Evolutionary conservation across 805 yeast genomes (phyloP).

Genomic region (Kazachstania africana): DNA sequence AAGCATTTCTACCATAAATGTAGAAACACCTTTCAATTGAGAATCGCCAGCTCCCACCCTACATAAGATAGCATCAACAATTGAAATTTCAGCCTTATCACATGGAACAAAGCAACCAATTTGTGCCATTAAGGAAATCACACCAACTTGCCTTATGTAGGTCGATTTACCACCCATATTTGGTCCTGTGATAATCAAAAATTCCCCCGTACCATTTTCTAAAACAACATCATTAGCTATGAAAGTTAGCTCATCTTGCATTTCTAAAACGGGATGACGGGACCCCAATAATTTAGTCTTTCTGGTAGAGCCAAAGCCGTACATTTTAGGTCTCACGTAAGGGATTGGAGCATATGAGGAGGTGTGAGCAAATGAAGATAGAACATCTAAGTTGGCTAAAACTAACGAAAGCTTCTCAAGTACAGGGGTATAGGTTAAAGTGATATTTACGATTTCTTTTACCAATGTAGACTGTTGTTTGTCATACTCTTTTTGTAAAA

Average conservation of each 20-base stretch:
- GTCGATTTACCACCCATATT: conserved; percentile 98
- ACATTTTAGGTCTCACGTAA: conserved; percentile 63
- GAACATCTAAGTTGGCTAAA: conserved; percentile 71
- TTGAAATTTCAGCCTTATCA: conserved; percentile 60
- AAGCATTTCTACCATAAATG: conserved; percentile 96
- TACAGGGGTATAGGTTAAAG: conserved; percentile 71
- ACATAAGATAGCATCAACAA: conserved; percentile 86
- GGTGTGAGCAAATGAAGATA: conserved; percentile 75
- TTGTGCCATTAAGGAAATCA: conserved; percentile 76
- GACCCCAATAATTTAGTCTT: conserved; percentile 54
- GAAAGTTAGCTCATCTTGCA: conserved; percentile 80
- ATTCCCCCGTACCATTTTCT: conserved; percentile 45
- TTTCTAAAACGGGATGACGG: conserved; percentile 90
- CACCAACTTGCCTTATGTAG: conserved; percentile 81
- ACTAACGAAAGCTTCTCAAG: conserved; percentile 54
- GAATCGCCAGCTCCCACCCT: conserved; percentile 99
- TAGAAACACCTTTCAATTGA: conserved; percentile 91
- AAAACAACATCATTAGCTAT: conserved; percentile 83
- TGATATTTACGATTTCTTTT: conserved; percentile 68
- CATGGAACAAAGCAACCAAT: conserved; percentile 86
- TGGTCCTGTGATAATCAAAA: conserved; percentile 85
- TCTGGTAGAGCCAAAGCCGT: conserved; percentile 38
- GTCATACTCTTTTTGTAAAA: conserved; percentile 56
- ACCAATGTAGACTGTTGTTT: conserved; percentile 68
- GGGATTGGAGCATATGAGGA: conserved; percentile 74